Evolutionary conservation across 225 moss, liverwort and hornwort genomes (phyloP).

Genomic region (Bryum argenteum): DNA sequence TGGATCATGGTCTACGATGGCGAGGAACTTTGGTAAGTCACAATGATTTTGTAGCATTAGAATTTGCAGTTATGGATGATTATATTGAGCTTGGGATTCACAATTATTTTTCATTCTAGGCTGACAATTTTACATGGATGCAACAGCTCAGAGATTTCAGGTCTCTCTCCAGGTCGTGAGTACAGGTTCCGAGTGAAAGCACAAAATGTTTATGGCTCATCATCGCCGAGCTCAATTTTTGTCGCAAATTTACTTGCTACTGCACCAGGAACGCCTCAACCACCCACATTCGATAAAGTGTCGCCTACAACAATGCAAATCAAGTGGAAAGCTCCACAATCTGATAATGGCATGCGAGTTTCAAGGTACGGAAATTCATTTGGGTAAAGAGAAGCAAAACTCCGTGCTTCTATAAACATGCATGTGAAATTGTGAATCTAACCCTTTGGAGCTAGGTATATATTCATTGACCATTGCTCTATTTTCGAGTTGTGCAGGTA

Average conservation of each 20-base stretch:
- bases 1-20: slow-evolving; percentile 35
- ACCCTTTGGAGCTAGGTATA: no score
- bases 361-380: slow-evolving; percentile 23
- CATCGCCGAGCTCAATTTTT: slow-evolving; percentile 27
- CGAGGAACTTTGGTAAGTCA: slow-evolving; percentile 13
- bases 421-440: no score
- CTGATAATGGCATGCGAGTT: slow-evolving; percentile 37
- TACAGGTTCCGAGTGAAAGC: slow-evolving; percentile 36
- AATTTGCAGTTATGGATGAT: no score
- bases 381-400: no score
- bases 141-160: neutral
- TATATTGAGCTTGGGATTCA: no score
- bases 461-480: no score
- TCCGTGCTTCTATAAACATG: no score
- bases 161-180: slow-evolving; percentile 26
- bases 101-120: no score
- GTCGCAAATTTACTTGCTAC: slow-evolving; percentile 22
- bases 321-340: slow-evolving; percentile 34
- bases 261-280: slow-evolving; percentile 32
- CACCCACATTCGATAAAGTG: slow-evolving; percentile 23
- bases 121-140: no score
- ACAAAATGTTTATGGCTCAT: slow-evolving; percentile 23
- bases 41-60: no score
- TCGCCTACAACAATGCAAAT: slow-evolving; percentile 29
- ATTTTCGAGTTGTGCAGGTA: slow-evolving; percentile 25